Conservation (phyloP, 805 yeast species). For the Candida yuanshanica region DNA sequence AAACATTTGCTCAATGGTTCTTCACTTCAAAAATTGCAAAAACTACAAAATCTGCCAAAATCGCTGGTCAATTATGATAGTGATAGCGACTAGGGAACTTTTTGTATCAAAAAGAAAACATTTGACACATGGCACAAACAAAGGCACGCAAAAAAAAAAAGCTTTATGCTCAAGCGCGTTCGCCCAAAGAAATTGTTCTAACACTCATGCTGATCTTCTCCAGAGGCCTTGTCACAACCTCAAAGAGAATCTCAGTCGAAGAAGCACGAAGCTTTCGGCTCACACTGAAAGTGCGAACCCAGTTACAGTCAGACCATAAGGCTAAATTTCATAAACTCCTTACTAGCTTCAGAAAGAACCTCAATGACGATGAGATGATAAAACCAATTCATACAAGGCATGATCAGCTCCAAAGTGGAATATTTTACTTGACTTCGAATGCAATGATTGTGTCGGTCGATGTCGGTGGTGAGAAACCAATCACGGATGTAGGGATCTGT, state of each 20-base stretch:
- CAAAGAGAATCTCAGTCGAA: neutral
- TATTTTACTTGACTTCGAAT: conserved; percentile 1
- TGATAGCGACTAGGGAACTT: conserved; percentile 2
- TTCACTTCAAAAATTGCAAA: conserved; percentile 9
- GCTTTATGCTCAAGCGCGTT: neutral
- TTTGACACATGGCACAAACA: neutral
- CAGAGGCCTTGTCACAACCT: neutral
- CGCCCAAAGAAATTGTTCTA: neutral
- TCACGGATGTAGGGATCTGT: conserved; percentile 11
- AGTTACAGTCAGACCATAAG: neutral
- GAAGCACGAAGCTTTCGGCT: neutral
- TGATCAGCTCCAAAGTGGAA: neutral
- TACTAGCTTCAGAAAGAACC: neutral
- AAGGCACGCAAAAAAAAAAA: neutral
- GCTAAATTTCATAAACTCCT: neutral
- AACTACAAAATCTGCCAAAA: conserved; percentile 1
- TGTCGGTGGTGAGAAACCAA: conserved; percentile 8
- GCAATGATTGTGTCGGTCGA: conserved; percentile 9
- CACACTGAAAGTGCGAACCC: neutral
- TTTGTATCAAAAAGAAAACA: no score
- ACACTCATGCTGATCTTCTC: neutral
- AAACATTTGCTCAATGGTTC: conserved; percentile 2
- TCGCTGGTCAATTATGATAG: conserved; percentile 2
- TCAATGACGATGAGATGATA: neutral
- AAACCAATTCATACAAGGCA: no score